Base-by-base conservation (phyloP, 106 monocot genomes). In the Agapanthus africanus region DNA sequence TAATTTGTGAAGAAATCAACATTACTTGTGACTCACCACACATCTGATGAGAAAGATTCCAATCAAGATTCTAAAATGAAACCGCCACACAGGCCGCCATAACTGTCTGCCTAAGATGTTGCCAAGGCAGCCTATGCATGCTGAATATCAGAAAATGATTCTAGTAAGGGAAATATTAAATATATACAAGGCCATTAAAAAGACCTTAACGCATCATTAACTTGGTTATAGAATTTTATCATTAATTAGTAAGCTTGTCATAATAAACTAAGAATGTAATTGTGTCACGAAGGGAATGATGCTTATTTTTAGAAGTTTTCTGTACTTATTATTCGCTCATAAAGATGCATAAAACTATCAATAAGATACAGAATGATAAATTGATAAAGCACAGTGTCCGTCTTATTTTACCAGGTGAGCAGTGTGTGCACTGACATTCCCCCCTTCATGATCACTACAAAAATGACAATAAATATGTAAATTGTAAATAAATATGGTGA, bases 371-470 rank as follows among this genome's bases (percentile, higher is more conserved):
- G 16, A 42, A 4, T 5, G 14, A 65, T 23, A 79, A 23, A 22
- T 10, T 42, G 15, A 73, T 0, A 68, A 41, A 54, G 41, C 28
- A 19, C 8, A 68, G 8, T 32, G 68, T 11, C 9, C 31, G 39
- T 15, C 23, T 34, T 50, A 50, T 40, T 4, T 91, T 84, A 97
- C 97, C 82, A 97, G 80, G 79, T 97, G 97, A 77, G 80, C 97
- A 73, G 97, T 97, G 59, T 97, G 97, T 54, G 97, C 86, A 78
- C 97, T 97, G 61, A 97, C 97, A 87, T 97, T 97, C 16, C 97
- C 97, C 38, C 97, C 97, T 82, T 97, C 97, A 73, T 97, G 97
- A 76, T 97, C 97, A 81, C 97, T 97, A 70, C 40, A 79, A 27
- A 56, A 54, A 14, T 57, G 19, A 27, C 27, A 32, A 63, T 37